Conservation (phyloP, 257 asterid species). For the Solanum neorickii region DNA sequence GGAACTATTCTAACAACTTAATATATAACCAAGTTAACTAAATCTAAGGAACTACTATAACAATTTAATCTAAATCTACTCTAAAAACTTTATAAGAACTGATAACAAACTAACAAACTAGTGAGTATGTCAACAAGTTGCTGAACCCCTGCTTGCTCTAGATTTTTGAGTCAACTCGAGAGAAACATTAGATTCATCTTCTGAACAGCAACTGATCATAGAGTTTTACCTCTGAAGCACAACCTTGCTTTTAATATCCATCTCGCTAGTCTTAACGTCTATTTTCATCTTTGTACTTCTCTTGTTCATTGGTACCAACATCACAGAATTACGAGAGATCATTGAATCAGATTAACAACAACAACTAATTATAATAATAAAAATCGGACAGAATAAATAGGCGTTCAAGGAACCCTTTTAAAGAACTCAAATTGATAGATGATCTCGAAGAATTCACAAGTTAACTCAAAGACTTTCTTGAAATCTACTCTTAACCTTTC, state of each 20-base stretch:
- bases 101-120: no score
- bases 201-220: slow-evolving; percentile 28
- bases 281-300: slow-evolving; percentile 10
- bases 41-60: no score
- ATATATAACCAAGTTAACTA: no score
- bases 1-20: no score
- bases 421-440: no score
- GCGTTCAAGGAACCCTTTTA: no score
- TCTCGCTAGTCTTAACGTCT: slow-evolving; percentile 10
- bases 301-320: slow-evolving; percentile 26
- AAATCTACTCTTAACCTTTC: no score
- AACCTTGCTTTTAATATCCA: background rate
- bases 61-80: no score
- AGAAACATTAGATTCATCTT: slow-evolving; percentile 35
- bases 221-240: slow-evolving; percentile 18
- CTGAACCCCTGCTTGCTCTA: slow-evolving; percentile 50
- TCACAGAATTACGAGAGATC: background rate
- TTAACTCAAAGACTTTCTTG: no score
- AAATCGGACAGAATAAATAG: background rate
- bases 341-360: no score
- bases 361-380: background rate
- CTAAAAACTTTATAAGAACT: no score
- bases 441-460: no score
- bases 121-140: slow-evolving; percentile 15
- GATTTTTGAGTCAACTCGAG: slow-evolving; percentile 23